Percentiles rank a stretch among this genome's conserved stretches.
Evolutionary conservation across 2,329 filamentous ascomycete genomes (phyloP).

Genomic region (Aspergillus transmontanensis): DNA sequence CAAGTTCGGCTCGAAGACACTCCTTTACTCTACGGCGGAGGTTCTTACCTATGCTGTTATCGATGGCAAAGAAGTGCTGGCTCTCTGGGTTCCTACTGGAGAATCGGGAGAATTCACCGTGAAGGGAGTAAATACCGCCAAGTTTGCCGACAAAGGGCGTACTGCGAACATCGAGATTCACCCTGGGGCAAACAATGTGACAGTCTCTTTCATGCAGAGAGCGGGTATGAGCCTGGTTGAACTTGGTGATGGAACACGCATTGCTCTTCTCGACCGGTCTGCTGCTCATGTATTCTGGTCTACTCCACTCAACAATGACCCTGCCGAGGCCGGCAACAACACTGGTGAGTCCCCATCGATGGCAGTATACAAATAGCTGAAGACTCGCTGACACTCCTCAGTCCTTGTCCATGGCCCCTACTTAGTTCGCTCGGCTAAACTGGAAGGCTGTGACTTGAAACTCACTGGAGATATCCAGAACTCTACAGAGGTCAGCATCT

Average conservation of each 20-base stretch:
- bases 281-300: slow-evolving; percentile 62
- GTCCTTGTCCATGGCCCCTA: slow-evolving; percentile 58
- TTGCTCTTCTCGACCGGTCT: slow-evolving; percentile 57
- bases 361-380: not conserved
- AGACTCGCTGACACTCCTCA: slow-evolving; percentile 23
- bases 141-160: slow-evolving; percentile 41
- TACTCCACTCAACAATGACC: slow-evolving; percentile 53
- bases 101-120: slow-evolving; percentile 59
- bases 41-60: slow-evolving; percentile 55
- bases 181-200: slow-evolving; percentile 43
- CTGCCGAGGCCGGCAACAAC: slow-evolving; percentile 47
- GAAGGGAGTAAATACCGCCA: slow-evolving; percentile 41
- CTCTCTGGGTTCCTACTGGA: slow-evolving; percentile 57
- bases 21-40: slow-evolving; percentile 60
- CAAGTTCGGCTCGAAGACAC: slow-evolving; percentile 51
- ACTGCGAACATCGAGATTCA: slow-evolving; percentile 49
- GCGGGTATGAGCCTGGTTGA: slow-evolving; percentile 53
- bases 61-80: slow-evolving; percentile 50
- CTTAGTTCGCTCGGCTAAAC: slow-evolving; percentile 51
- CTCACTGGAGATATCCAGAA: slow-evolving; percentile 52
- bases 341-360: slow-evolving; percentile 40
- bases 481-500: slow-evolving; percentile 48
- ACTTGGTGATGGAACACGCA: slow-evolving; percentile 50
- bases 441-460: slow-evolving; percentile 41
- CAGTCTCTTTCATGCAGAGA: slow-evolving; percentile 53